Evolutionary conservation across 1,284 basidiomycete species (phyloP).

Genomic region (Xerocomus nothofagi): DNA sequence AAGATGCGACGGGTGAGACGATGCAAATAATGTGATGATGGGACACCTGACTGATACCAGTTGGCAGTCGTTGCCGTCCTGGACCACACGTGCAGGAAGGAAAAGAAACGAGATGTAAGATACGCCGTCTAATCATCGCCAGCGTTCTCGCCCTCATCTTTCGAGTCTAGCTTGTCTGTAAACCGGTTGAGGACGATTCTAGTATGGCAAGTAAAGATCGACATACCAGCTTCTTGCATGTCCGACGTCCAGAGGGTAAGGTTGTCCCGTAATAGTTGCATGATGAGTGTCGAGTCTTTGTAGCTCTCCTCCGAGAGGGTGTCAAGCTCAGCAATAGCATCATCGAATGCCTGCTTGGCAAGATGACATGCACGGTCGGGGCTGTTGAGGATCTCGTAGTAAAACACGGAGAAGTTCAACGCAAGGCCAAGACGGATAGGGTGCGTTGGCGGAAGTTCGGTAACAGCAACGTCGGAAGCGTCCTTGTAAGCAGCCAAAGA

Average conservation of each 20-base stretch:
- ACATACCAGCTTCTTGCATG: conserved; percentile 86
- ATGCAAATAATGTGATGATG: conserved; percentile 35
- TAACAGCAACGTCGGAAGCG: conserved; percentile 96
- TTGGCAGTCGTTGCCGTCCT: conserved; percentile 11
- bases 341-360: conserved; percentile 99
- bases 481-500: conserved; percentile 99
- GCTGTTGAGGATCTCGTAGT: conserved; percentile 99
- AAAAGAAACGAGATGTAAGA: neutral
- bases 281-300: conserved; percentile 98
- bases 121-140: conserved; percentile 52
- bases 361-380: conserved; percentile 99
- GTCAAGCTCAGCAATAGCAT: conserved; percentile 99
- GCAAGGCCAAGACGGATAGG: conserved; percentile 99
- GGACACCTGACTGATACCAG: conserved; percentile 15
- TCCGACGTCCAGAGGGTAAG: conserved; percentile 98
- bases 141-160: conserved; percentile 61
- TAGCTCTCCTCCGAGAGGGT: conserved; percentile 99
- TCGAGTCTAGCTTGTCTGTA: conserved; percentile 66
- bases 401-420: conserved; percentile 99
- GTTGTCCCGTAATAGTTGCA: conserved; percentile 99
- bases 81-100: conserved; percentile 6
- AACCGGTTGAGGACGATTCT: conserved; percentile 14
- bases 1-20: conserved; percentile 37
- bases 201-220: neutral
- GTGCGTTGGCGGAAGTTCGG: conserved; percentile 97